These are phyloP conservation scores for Aspergillus sp. DNA, from an alignment of 2,329 filamentous ascomycete genomes.

Conservation along the genomic window DNA sequence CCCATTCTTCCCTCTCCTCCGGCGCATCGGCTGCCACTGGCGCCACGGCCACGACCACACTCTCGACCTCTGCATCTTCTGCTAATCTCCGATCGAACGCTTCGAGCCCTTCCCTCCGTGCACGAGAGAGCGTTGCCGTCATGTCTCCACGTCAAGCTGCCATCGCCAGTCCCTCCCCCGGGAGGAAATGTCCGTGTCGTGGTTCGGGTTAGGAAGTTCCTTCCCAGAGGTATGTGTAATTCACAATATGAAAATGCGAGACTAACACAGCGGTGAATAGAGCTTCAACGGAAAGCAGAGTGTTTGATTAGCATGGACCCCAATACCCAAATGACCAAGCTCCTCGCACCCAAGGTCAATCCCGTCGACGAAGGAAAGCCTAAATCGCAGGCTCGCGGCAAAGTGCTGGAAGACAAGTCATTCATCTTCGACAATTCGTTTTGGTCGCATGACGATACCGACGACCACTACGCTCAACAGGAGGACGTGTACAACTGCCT, in stretches of 20 bases:
- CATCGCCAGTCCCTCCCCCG: conserved; percentile 44
- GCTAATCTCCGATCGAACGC: conserved; percentile 55
- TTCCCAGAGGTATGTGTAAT: conserved; percentile 62
- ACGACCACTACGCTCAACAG: conserved; percentile 85
- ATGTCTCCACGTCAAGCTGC: conserved; percentile 33
- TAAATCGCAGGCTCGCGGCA: conserved; percentile 60
- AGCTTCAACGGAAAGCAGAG: conserved; percentile 72
- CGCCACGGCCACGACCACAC: conserved; percentile 32
- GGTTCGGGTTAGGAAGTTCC: conserved; percentile 73
- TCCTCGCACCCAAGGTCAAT: conserved; percentile 64
- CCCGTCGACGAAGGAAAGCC: conserved; percentile 47
- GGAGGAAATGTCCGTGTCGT: conserved; percentile 80
- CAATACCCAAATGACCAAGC: conserved; percentile 74
- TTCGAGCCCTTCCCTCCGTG: conserved; percentile 73
- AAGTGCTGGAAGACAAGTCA: conserved; percentile 75
- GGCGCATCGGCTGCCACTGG: conserved; percentile 28
- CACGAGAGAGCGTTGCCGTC: conserved; percentile 63
- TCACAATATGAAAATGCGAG: conserved; percentile 1
- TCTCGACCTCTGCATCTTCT: conserved; percentile 32
- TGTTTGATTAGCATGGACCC: conserved; percentile 94
- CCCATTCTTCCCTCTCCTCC: conserved; percentile 30
- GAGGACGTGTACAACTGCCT: conserved; percentile 91
- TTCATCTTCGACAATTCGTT: conserved; percentile 98
- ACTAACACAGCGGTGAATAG: conserved; percentile 44
- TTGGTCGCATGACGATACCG: conserved; percentile 80